Evolutionary conservation across 148 eudicot species (phyloP).

Genomic region (Beta vulgaris): DNA sequence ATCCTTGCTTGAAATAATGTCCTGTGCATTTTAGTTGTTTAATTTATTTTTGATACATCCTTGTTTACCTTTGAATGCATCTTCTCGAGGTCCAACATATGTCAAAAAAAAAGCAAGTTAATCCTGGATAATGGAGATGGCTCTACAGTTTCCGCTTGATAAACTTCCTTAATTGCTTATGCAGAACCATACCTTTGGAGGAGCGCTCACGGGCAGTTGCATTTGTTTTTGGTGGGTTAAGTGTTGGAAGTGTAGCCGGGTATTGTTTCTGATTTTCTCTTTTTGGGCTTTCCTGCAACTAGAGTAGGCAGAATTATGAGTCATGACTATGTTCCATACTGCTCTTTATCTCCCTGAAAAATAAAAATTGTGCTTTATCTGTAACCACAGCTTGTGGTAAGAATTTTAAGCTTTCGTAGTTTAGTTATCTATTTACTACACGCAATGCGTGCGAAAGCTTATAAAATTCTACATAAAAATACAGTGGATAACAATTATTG

Average conservation of each 20-base stretch:
- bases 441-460: no score
- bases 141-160: neutral
- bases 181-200: constrained; percentile 84
- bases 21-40: neutral
- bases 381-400: no score
- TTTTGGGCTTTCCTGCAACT: neutral
- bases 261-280: constrained; percentile 32
- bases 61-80: neutral
- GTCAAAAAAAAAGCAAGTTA: neutral
- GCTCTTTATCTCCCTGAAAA: neutral
- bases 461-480: no score
- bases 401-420: no score
- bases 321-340: neutral
- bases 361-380: no score
- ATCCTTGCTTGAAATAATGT: neutral
- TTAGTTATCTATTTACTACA: no score
- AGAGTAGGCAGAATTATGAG: neutral
- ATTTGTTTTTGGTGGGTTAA: constrained; percentile 96
- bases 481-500: no score
- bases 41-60: neutral
- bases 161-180: constrained; percentile 10
- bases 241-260: constrained; percentile 97
- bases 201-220: constrained; percentile 98
- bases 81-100: neutral
- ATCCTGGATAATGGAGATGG: neutral